Percentiles rank a stretch among this genome's conserved stretches.
phyloP scores from a whole-genome alignment of 2,329 filamentous ascomycete genomes.

The Colletotrichum liriopes region DNA sequence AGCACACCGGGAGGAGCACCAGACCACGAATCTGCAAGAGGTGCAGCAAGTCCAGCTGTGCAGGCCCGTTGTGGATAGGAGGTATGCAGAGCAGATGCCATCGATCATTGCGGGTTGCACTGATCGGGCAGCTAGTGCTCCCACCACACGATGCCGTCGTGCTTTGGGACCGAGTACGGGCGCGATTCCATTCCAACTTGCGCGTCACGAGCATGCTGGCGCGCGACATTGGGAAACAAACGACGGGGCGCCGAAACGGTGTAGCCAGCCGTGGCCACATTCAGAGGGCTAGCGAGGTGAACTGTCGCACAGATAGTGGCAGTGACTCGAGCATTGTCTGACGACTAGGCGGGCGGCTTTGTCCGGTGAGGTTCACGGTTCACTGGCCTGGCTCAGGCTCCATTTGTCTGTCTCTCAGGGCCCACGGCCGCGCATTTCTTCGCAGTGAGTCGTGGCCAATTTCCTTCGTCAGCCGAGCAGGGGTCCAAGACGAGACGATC shows the following conservation, averaged over 20 bases:
- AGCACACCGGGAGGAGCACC: slow-evolving; percentile 2
- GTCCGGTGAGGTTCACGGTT: background rate
- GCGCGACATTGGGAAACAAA: slow-evolving; percentile 4
- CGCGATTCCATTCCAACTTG: slow-evolving; percentile 26
- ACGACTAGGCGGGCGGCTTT: background rate
- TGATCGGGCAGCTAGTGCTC: slow-evolving; percentile 4
- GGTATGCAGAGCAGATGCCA: slow-evolving; percentile 10
- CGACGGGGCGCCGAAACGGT: background rate
- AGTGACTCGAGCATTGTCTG: slow-evolving; percentile 14
- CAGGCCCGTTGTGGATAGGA: slow-evolving; percentile 5
- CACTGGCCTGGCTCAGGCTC: background rate
- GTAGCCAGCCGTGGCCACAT: slow-evolving; percentile 16
- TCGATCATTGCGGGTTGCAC: slow-evolving; percentile 5
- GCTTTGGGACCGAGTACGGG: background rate
- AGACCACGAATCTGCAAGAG: slow-evolving; percentile 30
- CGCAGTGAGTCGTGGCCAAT: slow-evolving; percentile 2
- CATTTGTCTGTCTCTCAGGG: background rate
- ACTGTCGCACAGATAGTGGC: slow-evolving; percentile 13
- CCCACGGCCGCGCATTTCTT: slow-evolving; percentile 7
- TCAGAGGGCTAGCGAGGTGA: slow-evolving; percentile 7
- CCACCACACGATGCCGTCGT: slow-evolving; percentile 8
- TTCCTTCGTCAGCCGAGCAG: slow-evolving; percentile 29
- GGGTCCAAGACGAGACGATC: slow-evolving; percentile 26
- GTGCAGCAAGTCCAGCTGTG: slow-evolving; percentile 30
- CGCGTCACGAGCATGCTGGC: background rate